Evolutionary conservation across 2,329 filamentous ascomycete genomes (phyloP), one percentile per base, ranked within the genome.

Genomic region (Metarhizium humberi): DNA sequence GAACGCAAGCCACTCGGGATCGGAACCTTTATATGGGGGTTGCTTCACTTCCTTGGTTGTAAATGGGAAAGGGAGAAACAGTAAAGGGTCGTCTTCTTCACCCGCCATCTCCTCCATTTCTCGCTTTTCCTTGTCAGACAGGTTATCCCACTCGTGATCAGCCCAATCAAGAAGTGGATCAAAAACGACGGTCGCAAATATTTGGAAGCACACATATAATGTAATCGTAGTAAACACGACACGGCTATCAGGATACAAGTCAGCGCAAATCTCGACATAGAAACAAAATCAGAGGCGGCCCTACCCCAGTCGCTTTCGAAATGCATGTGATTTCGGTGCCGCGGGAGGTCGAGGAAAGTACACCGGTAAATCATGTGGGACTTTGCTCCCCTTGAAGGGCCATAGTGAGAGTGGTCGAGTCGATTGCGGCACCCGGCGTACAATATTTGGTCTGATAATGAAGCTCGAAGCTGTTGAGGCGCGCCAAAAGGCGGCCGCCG

Each of bases 1-100:
- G 59, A 85, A 88, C 51, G 75, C 73, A 58, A 75, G 71, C 82
- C 81, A 87, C 66, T 88, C 85, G 3, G 84, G 83, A 60, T 86
- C 82, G 30, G 71, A 72, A 52, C 76, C 76, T 57, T 72, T 73
- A 64, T 84, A 86, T 2, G 77, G 78, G 34, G 68, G 64, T 34
- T 76, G 73, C 16, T 73, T 69, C 18, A 82, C 68, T 56, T 72
- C 60, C 51, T 74, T 75, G 1, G 75, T 80, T 2, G 80, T 82
- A 47, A 82, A 81, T 3, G 82, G 82, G 53, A 87, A 78, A 0
- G 85, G 81, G 7, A 88, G 76, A 57, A 87, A 87, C 5, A 76
- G 20, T 14, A 77, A 60, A 2, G 76, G 68, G 18, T 77, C 72
- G 14, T 73, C 70, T 2, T 74, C 72, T 2, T 74, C 72, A 2